Evolutionary conservation across 2,329 filamentous ascomycete genomes (phyloP).

Genomic region (Curvularia spicifera): DNA sequence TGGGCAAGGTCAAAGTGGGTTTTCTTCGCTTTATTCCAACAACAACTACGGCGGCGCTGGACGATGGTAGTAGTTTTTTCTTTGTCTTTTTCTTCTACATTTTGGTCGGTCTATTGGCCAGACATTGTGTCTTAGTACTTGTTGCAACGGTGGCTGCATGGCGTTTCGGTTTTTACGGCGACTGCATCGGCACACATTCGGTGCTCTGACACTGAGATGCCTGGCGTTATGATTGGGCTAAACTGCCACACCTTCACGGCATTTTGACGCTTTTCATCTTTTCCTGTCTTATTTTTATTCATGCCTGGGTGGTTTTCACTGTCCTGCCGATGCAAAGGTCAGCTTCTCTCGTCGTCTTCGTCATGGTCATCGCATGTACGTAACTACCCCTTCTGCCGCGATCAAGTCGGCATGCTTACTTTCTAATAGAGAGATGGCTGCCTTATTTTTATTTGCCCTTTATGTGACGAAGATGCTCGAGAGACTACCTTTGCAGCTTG

Average conservation of each 20-base stretch:
- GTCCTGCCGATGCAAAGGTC: constrained; percentile 45
- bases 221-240: constrained; percentile 47
- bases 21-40: constrained; percentile 80
- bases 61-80: constrained; percentile 46
- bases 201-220: constrained; percentile 43
- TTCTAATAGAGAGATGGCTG: constrained; percentile 52
- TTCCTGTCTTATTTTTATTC: constrained; percentile 34
- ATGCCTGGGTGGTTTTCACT: constrained; percentile 42
- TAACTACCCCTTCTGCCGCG: constrained; percentile 52
- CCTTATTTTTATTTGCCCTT: constrained; percentile 36
- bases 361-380: constrained; percentile 55
- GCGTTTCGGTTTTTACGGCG: constrained; percentile 46
- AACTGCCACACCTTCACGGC: constrained; percentile 42
- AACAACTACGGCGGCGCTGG: constrained; percentile 56
- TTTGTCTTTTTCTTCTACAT: constrained; percentile 37
- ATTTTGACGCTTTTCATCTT: constrained; percentile 41
- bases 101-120: constrained; percentile 34
- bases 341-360: constrained; percentile 54
- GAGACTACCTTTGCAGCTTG: constrained; percentile 37
- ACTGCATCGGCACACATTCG: constrained; percentile 50
- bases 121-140: constrained; percentile 42
- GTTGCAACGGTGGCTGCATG: constrained; percentile 45
- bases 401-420: constrained; percentile 50
- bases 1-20: constrained; percentile 90
- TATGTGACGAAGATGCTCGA: constrained; percentile 52